Conservation (phyloP, 2,329 filamentous ascomycete species). For the Fusarium sarcochroum region DNA sequence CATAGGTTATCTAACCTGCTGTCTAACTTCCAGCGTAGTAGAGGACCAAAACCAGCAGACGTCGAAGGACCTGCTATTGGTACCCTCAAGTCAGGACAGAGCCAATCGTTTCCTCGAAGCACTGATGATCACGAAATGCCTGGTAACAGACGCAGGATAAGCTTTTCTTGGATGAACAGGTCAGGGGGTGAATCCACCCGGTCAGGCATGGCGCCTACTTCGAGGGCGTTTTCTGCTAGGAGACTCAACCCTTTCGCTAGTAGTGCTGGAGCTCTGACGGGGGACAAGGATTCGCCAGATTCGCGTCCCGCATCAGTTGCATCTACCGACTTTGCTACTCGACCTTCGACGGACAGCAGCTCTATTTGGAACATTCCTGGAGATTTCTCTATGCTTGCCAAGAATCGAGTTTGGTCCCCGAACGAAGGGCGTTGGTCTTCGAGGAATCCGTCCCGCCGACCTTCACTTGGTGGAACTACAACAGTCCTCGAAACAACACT, state of each 20-base stretch:
- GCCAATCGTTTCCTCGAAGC: slow-evolving; percentile 80
- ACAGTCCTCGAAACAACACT: slow-evolving; percentile 72
- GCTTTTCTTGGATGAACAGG: slow-evolving; percentile 72
- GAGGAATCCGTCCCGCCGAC: slow-evolving; percentile 81
- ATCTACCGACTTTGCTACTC: slow-evolving; percentile 78
- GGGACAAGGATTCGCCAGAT: slow-evolving; percentile 69
- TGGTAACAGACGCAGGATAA: slow-evolving; percentile 69
- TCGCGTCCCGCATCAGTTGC: slow-evolving; percentile 79
- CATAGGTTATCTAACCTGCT: slow-evolving; percentile 66
- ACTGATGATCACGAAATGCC: slow-evolving; percentile 68
- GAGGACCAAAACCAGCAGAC: slow-evolving; percentile 69
- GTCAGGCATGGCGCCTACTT: slow-evolving; percentile 50
- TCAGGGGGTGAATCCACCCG: slow-evolving; percentile 60
- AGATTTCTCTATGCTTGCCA: slow-evolving; percentile 62
- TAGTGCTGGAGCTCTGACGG: slow-evolving; percentile 62
- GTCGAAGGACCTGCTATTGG: slow-evolving; percentile 73
- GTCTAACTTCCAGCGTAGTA: slow-evolving; percentile 73
- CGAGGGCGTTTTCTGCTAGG: slow-evolving; percentile 58
- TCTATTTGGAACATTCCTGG: slow-evolving; percentile 77
- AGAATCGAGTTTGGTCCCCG: slow-evolving; percentile 76
- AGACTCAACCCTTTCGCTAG: slow-evolving; percentile 65
- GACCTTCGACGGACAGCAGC: slow-evolving; percentile 83
- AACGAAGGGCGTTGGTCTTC: slow-evolving; percentile 67
- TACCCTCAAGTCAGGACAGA: slow-evolving; percentile 78
- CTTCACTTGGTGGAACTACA: slow-evolving; percentile 84